A percentile compares a stretch with the other conserved stretches of the same genome.
phyloP scores from a whole-genome alignment of 2,329 filamentous ascomycete genomes.

The Colletotrichum tofieldiae region DNA sequence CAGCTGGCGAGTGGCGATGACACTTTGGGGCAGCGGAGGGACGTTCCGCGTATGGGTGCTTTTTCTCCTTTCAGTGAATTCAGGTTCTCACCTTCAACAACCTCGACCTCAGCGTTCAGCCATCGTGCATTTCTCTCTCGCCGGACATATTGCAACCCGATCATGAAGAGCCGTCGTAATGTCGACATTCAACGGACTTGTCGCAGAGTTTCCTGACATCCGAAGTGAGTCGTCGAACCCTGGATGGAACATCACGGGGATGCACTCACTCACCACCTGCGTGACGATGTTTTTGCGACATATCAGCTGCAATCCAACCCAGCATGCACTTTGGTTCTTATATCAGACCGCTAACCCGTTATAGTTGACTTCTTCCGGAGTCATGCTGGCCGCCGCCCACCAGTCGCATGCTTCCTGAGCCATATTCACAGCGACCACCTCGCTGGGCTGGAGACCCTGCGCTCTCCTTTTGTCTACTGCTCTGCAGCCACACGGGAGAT shows the following conservation, averaged over 20 bases:
- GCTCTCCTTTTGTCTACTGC: slow-evolving; percentile 90
- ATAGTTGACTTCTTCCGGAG: slow-evolving; percentile 86
- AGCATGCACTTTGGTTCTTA: neutral
- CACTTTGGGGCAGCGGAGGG: neutral
- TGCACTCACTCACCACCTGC: neutral
- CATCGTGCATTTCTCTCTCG: too few species aligned
- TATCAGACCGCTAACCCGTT: slow-evolving; percentile 33
- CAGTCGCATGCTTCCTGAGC: slow-evolving; percentile 89
- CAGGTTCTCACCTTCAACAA: neutral
- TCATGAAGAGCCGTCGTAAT: slow-evolving; percentile 60
- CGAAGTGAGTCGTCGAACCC: slow-evolving; percentile 64
- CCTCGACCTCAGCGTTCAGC: neutral
- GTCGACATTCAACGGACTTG: slow-evolving; percentile 83
- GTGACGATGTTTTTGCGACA: slow-evolving; percentile 3
- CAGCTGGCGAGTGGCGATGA: neutral
- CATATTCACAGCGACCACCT: slow-evolving; percentile 96
- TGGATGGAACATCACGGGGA: slow-evolving; percentile 26
- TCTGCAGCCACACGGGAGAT: slow-evolving; percentile 87
- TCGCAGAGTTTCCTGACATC: slow-evolving; percentile 86
- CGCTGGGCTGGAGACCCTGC: slow-evolving; percentile 81
- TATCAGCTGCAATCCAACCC: slow-evolving; percentile 37
- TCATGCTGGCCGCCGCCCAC: slow-evolving; percentile 67
- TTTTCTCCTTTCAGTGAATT: neutral
- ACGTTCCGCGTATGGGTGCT: neutral
- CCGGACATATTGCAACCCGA: neutral